A percentile compares a stretch with the other conserved stretches of the same genome.
These are phyloP conservation scores for Leccinum truebloodii DNA, from an alignment of 768 basidiomycete species.

Conservation along the genomic window DNA sequence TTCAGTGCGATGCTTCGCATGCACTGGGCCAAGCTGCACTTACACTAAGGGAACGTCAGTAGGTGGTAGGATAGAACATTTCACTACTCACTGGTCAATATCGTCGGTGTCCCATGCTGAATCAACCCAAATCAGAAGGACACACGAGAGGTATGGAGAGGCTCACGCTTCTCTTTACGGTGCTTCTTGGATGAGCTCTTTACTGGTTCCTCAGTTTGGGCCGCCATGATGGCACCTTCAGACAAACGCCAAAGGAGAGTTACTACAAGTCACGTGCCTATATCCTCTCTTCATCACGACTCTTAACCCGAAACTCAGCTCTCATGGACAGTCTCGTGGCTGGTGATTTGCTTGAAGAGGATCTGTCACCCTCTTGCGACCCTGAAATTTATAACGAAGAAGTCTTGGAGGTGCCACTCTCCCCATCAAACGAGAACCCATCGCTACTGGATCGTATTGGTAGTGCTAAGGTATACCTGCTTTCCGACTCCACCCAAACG, in stretches of 20 bases:
- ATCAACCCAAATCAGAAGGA: conserved; percentile 20
- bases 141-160: background rate
- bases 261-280: conserved; percentile 21
- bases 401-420: conserved; percentile 34
- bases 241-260: background rate
- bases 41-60: conserved; percentile 41
- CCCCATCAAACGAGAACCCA: conserved; percentile 31
- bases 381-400: conserved; percentile 59
- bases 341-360: conserved; percentile 33
- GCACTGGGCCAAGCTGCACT: conserved; percentile 20
- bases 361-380: conserved; percentile 49
- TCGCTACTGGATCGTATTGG: conserved; percentile 67
- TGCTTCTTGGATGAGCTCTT: conserved; percentile 86
- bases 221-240: conserved; percentile 28
- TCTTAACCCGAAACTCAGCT: conserved; percentile 5
- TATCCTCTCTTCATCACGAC: background rate
- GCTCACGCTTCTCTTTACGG: conserved; percentile 93
- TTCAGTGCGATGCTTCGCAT: conserved; percentile 14
- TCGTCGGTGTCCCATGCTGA: conserved; percentile 99
- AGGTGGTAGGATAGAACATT: conserved; percentile 1
- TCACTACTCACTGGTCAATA: conserved; percentile 87
- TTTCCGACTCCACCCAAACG: conserved; percentile 63
- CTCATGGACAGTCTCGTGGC: conserved; percentile 53
- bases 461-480: conserved; percentile 71
- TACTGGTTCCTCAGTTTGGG: conserved; percentile 35